phyloP scores from a whole-genome alignment of 805 yeast species.

The Kuraishia floccosa region DNA sequence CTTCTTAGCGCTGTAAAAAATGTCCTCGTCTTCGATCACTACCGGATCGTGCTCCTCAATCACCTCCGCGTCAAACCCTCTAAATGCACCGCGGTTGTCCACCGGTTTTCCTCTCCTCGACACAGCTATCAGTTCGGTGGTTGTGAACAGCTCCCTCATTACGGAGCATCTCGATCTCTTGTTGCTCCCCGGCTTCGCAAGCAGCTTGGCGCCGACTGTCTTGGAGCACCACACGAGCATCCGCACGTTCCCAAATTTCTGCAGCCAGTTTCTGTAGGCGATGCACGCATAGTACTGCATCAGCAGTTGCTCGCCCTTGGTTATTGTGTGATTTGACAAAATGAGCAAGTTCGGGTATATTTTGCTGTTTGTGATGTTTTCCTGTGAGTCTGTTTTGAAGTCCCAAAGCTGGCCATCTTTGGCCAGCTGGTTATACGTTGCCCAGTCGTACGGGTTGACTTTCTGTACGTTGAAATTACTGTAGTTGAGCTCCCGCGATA shows the following conservation, averaged over 20 bases:
- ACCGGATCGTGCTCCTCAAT: no score
- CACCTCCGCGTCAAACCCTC: conserved; percentile 9
- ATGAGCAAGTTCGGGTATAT: conserved; percentile 17
- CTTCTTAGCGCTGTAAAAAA: no score
- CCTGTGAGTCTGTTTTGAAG: no score
- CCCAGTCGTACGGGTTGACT: conserved; percentile 61
- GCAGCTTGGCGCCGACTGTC: conserved; percentile 45
- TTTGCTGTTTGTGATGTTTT: no score
- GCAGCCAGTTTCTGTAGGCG: conserved; percentile 64
- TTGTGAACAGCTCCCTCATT: conserved; percentile 53
- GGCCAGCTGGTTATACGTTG: conserved; percentile 32
- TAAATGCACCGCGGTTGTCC: not conserved
- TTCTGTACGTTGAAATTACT: conserved; percentile 19
- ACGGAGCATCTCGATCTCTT: conserved; percentile 54
- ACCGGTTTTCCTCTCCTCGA: conserved; percentile 7
- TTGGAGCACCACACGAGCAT: conserved; percentile 63
- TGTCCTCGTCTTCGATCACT: no score
- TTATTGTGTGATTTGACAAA: conserved; percentile 15
- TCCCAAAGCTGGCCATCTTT: no score
- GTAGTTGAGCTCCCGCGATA: conserved; percentile 1
- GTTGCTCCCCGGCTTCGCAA: conserved; percentile 40
- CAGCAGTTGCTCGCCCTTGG: conserved; percentile 53
- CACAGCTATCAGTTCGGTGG: conserved; percentile 43
- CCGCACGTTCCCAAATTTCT: conserved; percentile 53
- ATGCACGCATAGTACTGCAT: conserved; percentile 70